A percentile compares a stretch with the other conserved stretches of the same genome.
Evolutionary conservation across 1,139 yeast genomes (phyloP).

Genomic region (Suhomyces panamericanus): DNA sequence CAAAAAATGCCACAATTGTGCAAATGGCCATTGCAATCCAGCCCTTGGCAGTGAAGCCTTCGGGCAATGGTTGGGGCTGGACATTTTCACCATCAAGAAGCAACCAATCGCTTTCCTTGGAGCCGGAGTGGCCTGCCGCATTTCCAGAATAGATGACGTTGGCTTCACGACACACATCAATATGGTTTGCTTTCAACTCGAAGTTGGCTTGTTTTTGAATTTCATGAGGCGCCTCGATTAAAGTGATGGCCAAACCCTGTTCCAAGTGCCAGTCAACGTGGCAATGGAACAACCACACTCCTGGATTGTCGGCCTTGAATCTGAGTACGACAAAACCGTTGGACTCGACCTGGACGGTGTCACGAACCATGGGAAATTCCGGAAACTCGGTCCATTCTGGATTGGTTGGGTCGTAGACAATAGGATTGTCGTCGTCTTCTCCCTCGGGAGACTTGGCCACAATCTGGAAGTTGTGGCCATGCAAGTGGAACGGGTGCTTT

Average conservation of each 20-base stretch:
- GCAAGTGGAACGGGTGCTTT: conserved; percentile 91
- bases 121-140: conserved; percentile 62
- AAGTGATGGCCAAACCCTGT: conserved; percentile 76
- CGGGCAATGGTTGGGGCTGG: conserved; percentile 59
- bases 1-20: conserved; percentile 57
- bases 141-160: conserved; percentile 57
- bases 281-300: conserved; percentile 93
- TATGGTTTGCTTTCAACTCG: conserved; percentile 48
- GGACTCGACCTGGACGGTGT: conserved; percentile 62
- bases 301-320: conserved; percentile 80
- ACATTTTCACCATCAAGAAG: conserved; percentile 56
- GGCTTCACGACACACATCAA: conserved; percentile 55
- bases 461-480: conserved; percentile 82
- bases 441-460: conserved; percentile 57
- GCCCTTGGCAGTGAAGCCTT: conserved; percentile 69
- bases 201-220: conserved; percentile 41
- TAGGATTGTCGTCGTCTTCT: conserved; percentile 54
- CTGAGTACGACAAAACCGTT: conserved; percentile 67
- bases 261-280: conserved; percentile 93
- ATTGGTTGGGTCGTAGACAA: conserved; percentile 49
- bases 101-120: conserved; percentile 41
- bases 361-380: conserved; percentile 62
- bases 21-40: conserved; percentile 62
- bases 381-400: conserved; percentile 57
- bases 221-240: conserved; percentile 70